These are phyloP conservation scores for Bipolaris victoriae DNA, from an alignment of 2,329 filamentous ascomycete species.

Conservation along the genomic window DNA sequence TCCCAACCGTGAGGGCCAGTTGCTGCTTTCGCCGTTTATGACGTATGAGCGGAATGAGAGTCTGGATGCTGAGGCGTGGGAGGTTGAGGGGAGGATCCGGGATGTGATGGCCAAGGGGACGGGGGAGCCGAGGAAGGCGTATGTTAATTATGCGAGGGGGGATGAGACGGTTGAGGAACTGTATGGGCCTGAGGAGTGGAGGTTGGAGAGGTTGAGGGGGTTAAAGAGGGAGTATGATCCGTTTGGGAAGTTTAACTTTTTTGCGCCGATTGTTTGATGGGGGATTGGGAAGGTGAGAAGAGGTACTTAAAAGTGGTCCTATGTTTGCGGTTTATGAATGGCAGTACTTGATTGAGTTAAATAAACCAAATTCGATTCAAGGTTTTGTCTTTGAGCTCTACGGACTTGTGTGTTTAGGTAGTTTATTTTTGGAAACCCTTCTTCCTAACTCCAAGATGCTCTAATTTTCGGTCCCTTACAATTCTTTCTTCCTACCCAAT, in stretches of 20 bases:
- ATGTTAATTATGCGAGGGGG: constrained; percentile 45
- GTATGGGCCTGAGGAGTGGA: constrained; percentile 46
- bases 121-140: constrained; percentile 22
- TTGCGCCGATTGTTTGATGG: constrained; percentile 27
- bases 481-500: no score
- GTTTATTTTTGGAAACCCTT: no score
- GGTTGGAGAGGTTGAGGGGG: constrained; percentile 37
- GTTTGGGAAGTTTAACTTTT: constrained; percentile 36
- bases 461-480: background rate
- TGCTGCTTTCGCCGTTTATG: constrained; percentile 22
- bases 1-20: constrained; percentile 22
- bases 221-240: constrained; percentile 48
- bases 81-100: constrained; percentile 18
- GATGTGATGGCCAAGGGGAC: constrained; percentile 18
- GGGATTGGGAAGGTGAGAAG: background rate
- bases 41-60: constrained; percentile 22
- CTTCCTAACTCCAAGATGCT: background rate
- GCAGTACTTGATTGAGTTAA: background rate
- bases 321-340: background rate
- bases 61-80: constrained; percentile 20
- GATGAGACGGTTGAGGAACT: constrained; percentile 37
- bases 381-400: background rate
- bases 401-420: background rate
- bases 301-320: background rate
- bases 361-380: background rate